Evolutionary conservation across 768 basidiomycete genomes (phyloP).

Genomic region (Hypsizygus marmoreus): DNA sequence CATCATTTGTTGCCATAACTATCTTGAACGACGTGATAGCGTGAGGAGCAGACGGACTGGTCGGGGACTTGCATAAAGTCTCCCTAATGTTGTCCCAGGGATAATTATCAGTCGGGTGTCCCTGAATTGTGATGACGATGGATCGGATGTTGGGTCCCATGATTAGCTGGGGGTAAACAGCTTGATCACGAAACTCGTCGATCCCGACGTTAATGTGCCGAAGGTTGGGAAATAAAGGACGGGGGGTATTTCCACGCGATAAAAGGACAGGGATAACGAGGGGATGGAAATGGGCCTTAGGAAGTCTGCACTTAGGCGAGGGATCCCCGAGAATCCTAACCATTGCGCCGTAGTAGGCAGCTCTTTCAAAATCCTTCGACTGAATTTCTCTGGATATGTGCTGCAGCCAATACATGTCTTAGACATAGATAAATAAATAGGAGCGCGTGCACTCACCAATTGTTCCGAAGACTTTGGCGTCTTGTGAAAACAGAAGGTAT

Average conservation of each 20-base stretch:
- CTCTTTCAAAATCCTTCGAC: not conserved
- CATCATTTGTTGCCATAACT: too few species aligned
- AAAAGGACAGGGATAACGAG: not conserved
- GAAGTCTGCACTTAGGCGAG: not conserved
- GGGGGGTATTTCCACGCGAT: not conserved
- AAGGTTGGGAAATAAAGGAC: not conserved
- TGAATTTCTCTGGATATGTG: not conserved
- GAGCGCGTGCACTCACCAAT: not conserved
- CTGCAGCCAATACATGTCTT: too few species aligned
- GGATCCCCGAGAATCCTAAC: not conserved
- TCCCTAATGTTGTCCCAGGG: too few species aligned
- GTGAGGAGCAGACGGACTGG: too few species aligned
- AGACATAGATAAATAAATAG: not conserved
- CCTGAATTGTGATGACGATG: too few species aligned
- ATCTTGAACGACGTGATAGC: too few species aligned
- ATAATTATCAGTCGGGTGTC: too few species aligned
- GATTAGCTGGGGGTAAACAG: not conserved
- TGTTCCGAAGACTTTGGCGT: not conserved
- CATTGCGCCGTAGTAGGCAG: conserved; percentile 1
- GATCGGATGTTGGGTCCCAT: not conserved
- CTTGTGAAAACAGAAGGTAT: not conserved
- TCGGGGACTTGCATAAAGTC: too few species aligned
- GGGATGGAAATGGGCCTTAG: not conserved
- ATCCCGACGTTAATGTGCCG: not conserved
- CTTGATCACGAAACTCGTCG: not conserved